Evolutionary conservation across 208 protist species (phyloP), one percentile per base, ranked within the genome.

Genomic region (Leishmania mexicana): DNA sequence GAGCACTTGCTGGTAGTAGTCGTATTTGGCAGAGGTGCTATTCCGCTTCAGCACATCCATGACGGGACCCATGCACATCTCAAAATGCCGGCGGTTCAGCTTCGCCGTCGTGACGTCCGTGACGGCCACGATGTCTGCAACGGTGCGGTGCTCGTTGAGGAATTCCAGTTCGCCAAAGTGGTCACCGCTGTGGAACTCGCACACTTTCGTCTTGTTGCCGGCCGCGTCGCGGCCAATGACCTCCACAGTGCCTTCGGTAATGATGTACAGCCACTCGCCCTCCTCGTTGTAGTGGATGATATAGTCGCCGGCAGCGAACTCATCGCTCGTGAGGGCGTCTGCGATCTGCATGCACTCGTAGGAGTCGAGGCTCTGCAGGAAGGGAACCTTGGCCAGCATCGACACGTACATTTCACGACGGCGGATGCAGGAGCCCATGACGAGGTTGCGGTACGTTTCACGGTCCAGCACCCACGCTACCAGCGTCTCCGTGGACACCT

Each of bases 231-330:
- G 92, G 15, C 95, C 95, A 83, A 98, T 93, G 40, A 97, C 93
- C 87, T 98, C 92, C 40, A 97, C 93, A 0, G 76, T 87, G 80
- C 95, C 95, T 62, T 97, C 91, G 75, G 97, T 90, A 60, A 98
- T 95, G 80, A 98, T 96, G 87, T 96, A 97, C 54, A 98, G 90
- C 94, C 95, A 98, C 86, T 98, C 93, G 17, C 95, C 95, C 80
- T 91, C 92, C 79, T 96, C 94, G 76, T 86, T 92, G 87, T 94
- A 96, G 85, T 87, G 92, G 74, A 98, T 95, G 83, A 98, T 95
- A 87, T 96, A 94, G 70, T 98, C 92, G 11, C 95, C 94, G 3
- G 84, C 73, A 5, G 77, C 53, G 60, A 90, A 98, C 86, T 98
- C 95, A 60, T 96, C 89, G 83, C 84, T 96, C 75, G 88, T 93